Evolutionary conservation across 257 asterid species (phyloP).

Genomic region (Ligustrum vulgare): DNA sequence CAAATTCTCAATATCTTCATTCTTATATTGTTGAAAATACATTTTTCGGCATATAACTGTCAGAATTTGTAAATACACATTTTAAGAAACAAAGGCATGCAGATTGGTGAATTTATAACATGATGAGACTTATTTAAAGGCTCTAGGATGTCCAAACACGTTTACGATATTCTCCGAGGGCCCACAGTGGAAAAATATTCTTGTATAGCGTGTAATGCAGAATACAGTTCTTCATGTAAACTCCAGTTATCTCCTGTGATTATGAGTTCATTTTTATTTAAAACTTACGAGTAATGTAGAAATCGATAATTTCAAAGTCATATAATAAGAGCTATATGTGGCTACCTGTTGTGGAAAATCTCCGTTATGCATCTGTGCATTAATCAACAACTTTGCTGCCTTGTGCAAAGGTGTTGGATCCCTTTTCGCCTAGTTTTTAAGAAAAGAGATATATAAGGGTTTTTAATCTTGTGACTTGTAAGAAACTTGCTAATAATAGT

Average conservation of each 20-base stretch:
- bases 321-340: not conserved
- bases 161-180: constrained; percentile 72
- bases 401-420: constrained; percentile 68
- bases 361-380: constrained; percentile 75
- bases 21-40: no score
- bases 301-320: not conserved
- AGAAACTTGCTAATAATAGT: no score
- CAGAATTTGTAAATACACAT: no score
- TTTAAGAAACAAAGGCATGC: not conserved
- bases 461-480: no score
- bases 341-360: constrained; percentile 82
- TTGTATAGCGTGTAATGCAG: constrained; percentile 64
- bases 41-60: no score
- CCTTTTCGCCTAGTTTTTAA: constrained; percentile 48
- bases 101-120: not conserved
- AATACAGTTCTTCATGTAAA: constrained; percentile 76
- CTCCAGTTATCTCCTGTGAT: constrained; percentile 71
- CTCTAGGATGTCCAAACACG: constrained; percentile 43
- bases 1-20: no score
- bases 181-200: constrained; percentile 74
- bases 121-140: not conserved
- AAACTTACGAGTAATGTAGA: not conserved
- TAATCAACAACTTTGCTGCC: constrained; percentile 71
- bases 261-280: not conserved
- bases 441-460: not conserved